phyloP scores from a whole-genome alignment of 768 basidiomycete genomes.

The Coprinopsis marcescibilis region DNA sequence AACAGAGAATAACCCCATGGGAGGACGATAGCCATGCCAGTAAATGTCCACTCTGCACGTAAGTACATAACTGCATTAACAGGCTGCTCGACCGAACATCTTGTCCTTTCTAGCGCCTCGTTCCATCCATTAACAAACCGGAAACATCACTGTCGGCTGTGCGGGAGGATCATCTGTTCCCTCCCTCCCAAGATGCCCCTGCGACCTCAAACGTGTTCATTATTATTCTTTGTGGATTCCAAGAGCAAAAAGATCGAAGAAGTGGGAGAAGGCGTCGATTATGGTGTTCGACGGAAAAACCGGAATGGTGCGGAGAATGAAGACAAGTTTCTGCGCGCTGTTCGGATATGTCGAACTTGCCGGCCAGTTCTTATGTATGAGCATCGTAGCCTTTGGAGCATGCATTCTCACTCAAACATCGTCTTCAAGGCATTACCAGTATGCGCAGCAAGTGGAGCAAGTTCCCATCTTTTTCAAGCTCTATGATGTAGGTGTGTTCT shows the following conservation, averaged over 20 bases:
- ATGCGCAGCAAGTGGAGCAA: slow-evolving; percentile 54
- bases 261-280: slow-evolving; percentile 78
- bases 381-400: not conserved
- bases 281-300: slow-evolving; percentile 69
- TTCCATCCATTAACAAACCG: slow-evolving; percentile 90
- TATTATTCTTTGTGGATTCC: slow-evolving; percentile 82
- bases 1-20: slow-evolving; percentile 95
- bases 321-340: slow-evolving; percentile 83
- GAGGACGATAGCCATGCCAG: slow-evolving; percentile 72
- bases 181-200: slow-evolving; percentile 71
- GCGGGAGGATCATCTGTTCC: slow-evolving; percentile 88
- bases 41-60: slow-evolving; percentile 86
- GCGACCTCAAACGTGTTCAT: slow-evolving; percentile 64
- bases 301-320: slow-evolving; percentile 47
- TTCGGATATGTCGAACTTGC: slow-evolving; percentile 84
- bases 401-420: slow-evolving; percentile 2
- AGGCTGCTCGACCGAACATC: too few species aligned
- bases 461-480: slow-evolving; percentile 62
- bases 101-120: slow-evolving; percentile 46
- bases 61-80: slow-evolving; percentile 22
- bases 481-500: slow-evolving; percentile 49
- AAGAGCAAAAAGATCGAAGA: slow-evolving; percentile 75
- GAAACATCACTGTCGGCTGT: slow-evolving; percentile 94
- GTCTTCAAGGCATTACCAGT: slow-evolving; percentile 65
- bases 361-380: slow-evolving; percentile 72